Base-by-base conservation (phyloP, 2,329 filamentous ascomycete species). In the Zymoseptoria pseudotritici region DNA sequence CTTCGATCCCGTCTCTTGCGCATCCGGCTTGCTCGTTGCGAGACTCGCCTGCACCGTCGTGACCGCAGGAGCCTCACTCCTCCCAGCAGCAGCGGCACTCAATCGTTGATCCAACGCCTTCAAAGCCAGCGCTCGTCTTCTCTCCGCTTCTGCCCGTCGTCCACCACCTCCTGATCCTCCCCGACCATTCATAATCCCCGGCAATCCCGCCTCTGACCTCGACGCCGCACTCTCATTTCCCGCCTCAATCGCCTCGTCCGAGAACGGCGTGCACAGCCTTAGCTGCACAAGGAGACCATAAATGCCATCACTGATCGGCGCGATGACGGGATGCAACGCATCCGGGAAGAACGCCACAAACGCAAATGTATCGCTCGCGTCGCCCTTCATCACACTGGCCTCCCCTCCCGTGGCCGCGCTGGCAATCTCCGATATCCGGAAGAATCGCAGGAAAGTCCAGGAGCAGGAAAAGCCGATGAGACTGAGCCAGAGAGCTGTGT, bases 391-490 rank as follows among this genome's bases (percentile, higher is more conserved):
- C 8, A 79, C 77, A 7, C 76, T 73, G 4, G 72, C 76, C 56
- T 80, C 79, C 54, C 79, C 80, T 7, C 81, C 84, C 0, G 67
- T 69, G 1, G 70, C 69, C 4, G 79, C 78, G 2, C 80, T 80
- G 4, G 65, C 58, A n/a, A 72, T 65, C 31, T 71, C 70, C 81
- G 75, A 61, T 80, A 83, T n/a, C 78, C 96, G 96, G 80, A 90
- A 97, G 80, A 97, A 99, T 66, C 94, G 90, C 19, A 99, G 85
- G 75, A 97, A 97, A 51, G 89, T 90, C 93, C 93, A 99, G 74
- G 90, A 91, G 10, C 87, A 87, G 62, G 97, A 74, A 74, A 99
- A 89, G 60, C 91, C 92, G 67, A 88, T 87, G 74, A 89, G 79
- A 56, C 90, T 85, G 61, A 97, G 83, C 72, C 95, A 85, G 65